Evolutionary conservation across 495 filamentous ascomycete genomes (phyloP), one percentile per base, ranked within the genome.

Genomic region (Aspergillus coremiiformis): DNA sequence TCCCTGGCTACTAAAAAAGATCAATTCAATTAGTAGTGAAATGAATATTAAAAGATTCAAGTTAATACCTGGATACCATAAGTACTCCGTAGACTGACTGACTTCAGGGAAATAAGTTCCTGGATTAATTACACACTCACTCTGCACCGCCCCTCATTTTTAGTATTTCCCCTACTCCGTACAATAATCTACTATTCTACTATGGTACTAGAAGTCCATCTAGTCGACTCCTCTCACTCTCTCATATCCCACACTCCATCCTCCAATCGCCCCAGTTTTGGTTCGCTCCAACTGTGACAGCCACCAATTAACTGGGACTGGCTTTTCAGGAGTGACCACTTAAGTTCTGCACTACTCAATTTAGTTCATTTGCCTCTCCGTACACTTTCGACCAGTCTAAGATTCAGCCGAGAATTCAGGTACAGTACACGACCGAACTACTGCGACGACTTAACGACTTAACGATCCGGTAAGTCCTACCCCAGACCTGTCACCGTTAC

Each of bases 291-390:
- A 56, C 44, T 44, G 47, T 52, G 49, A 53, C 39, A 17, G 54
- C 49, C 49, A 49, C 54, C 49, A 60, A 59, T 60, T 54, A 60
- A 57, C 51, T 60, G 50, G 54, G 37, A 29, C 46, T 17, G 54
- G 26, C 26, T 39, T 45, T 52, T 60, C 58, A 60, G 58, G 58
- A 60, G 57, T 41, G 1, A 41, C 10, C 17, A 7, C 20, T 17
- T 41, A 41, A 41, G 11, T 41, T 41, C 37, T 41, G 21, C 5
- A 41, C 37, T 41, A 41, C 37, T 6, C 37, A 21, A 20, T 41
- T 41, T 41, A 21, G 17, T 10, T 21, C 9, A 41, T 17, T 21
- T 41, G 3, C 17, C 37, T 41, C 37, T 17, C 4, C 15, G 17
- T 41, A 44, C 37, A 41, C 37, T 41, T 41, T 41, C 37, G 37